A percentile compares a stretch with the other conserved stretches of the same genome.
Conservation (phyloP, 2,329 filamentous ascomycete genomes). For the Cercospora sesami region DNA sequence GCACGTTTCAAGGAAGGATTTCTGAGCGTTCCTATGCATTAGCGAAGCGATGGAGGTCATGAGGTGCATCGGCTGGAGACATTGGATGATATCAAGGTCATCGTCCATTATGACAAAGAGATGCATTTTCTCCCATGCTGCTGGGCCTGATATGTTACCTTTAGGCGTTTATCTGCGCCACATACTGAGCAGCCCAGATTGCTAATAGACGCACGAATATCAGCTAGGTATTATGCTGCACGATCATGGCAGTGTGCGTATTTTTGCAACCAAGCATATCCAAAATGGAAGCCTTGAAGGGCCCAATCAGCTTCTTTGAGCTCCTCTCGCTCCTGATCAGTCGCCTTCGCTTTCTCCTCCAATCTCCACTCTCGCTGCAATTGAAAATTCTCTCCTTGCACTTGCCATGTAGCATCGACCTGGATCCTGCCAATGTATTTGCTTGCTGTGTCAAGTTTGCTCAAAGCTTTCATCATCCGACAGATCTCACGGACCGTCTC, state of each 20-base stretch:
- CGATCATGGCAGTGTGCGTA: not conserved
- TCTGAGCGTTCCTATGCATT: conserved; percentile 15
- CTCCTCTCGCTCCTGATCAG: not conserved
- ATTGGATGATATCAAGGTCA: conserved; percentile 8
- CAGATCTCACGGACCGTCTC: conserved; percentile 24
- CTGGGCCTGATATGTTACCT: not conserved
- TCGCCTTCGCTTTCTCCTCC: not conserved
- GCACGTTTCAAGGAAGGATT: not conserved
- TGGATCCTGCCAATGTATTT: conserved; percentile 21
- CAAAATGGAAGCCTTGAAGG: conserved; percentile 20
- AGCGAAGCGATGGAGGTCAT: conserved; percentile 5
- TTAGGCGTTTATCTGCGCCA: not conserved
- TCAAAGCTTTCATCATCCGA: conserved; percentile 24
- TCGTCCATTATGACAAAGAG: not conserved
- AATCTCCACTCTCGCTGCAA: conserved; percentile 17
- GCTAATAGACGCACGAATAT: not conserved
- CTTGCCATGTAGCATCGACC: conserved; percentile 14
- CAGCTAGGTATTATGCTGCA: not conserved
- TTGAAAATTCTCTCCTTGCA: conserved; percentile 10
- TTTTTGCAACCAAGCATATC: conserved; percentile 15
- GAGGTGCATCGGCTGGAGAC: not conserved
- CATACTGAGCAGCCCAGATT: not conserved
- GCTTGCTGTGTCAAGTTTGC: conserved; percentile 23
- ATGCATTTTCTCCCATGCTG: not conserved
- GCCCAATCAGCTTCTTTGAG: conserved; percentile 24